phyloP scores from a whole-genome alignment of 768 basidiomycete species.

The Holtermanniella nyarrowii region DNA sequence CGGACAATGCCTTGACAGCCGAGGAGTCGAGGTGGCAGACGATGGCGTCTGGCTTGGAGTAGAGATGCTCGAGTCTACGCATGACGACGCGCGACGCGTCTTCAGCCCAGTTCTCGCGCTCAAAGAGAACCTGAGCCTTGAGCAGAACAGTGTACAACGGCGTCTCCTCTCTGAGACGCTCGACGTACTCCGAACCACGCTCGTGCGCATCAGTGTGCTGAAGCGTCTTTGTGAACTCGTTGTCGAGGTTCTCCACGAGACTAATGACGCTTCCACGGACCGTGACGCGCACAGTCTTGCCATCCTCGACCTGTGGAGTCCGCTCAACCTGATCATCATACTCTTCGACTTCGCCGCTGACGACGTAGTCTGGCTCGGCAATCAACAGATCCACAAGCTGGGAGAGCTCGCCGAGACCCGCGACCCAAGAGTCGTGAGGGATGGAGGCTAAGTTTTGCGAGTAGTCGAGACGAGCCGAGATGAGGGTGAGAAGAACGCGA shows the following conservation, averaged over 20 bases:
- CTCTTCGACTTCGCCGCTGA: slow-evolving; percentile 71
- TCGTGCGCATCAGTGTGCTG: slow-evolving; percentile 94
- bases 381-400: slow-evolving; percentile 71
- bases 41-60: slow-evolving; percentile 95
- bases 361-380: slow-evolving; percentile 60
- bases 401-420: slow-evolving; percentile 79
- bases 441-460: slow-evolving; percentile 67
- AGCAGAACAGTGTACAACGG: slow-evolving; percentile 87
- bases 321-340: slow-evolving; percentile 87
- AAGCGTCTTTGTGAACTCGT: slow-evolving; percentile 92
- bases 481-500: slow-evolving; percentile 81
- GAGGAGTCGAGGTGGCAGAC: slow-evolving; percentile 77
- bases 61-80: slow-evolving; percentile 93
- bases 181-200: slow-evolving; percentile 88
- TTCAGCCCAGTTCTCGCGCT: slow-evolving; percentile 64
- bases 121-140: slow-evolving; percentile 83
- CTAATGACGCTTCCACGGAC: slow-evolving; percentile 94
- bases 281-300: slow-evolving; percentile 53
- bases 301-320: slow-evolving; percentile 51
- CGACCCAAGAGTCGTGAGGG: slow-evolving; percentile 82
- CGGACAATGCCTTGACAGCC: slow-evolving; percentile 45
- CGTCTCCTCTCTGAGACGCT: slow-evolving; percentile 91
- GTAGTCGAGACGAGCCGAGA: slow-evolving; percentile 95
- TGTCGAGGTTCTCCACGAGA: slow-evolving; percentile 89
- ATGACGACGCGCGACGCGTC: slow-evolving; percentile 79